Evolutionary conservation across 1,284 basidiomycete genomes (phyloP), one percentile per base, ranked within the genome.

Genomic region (Apiotrichum gamsii): DNA sequence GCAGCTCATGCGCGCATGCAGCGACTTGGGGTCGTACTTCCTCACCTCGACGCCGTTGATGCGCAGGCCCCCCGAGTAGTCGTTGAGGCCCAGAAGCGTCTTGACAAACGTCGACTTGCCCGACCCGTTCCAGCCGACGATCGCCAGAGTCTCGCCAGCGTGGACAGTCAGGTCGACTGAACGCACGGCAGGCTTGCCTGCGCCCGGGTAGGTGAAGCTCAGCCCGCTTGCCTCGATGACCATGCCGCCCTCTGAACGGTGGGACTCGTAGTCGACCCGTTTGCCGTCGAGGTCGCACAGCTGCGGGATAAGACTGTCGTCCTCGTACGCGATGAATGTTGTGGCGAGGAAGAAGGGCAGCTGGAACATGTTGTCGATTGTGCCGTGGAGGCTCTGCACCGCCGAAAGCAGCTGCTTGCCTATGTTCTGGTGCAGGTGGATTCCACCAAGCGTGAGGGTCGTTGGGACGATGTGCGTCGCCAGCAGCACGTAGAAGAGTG

Each of bases 31-130:
- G 45, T 78, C 73, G 60, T 81, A 79, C 32, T 75, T 75, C 30
- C 82, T 78, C 37, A 85, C 76, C 61, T 83, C 81, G 38, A 77
- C 69, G 50, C 76, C 82, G 62, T 90, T 89, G 58, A 89, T 74
- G 41, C 76, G 69, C 31, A 89, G 70, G 31, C 78, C 71, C 8
- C 86, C 85, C 10, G 13, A 6, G 31, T 88, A 20, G 13, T 6
- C 15, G n/a, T 70, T 31, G 52, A 90, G 80, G 35, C 87, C 83
- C 18, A 88, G 76, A 16, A 90, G 74, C 33, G 86, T 76, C 59
- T 85, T 85, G 6, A 84, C 83, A 33, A 89, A 79, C 1, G 86
- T 90, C 5, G 86, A 85, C 75, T 89, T 89, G 45, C 70, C 70
- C n/a, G 64, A 58, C 4, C 67, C 69, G 54, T 72, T 72, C 46